Evolutionary conservation across 2,329 filamentous ascomycete species (phyloP), one percentile per base, ranked within the genome.

Genomic region (Fonsecaea erecta): DNA sequence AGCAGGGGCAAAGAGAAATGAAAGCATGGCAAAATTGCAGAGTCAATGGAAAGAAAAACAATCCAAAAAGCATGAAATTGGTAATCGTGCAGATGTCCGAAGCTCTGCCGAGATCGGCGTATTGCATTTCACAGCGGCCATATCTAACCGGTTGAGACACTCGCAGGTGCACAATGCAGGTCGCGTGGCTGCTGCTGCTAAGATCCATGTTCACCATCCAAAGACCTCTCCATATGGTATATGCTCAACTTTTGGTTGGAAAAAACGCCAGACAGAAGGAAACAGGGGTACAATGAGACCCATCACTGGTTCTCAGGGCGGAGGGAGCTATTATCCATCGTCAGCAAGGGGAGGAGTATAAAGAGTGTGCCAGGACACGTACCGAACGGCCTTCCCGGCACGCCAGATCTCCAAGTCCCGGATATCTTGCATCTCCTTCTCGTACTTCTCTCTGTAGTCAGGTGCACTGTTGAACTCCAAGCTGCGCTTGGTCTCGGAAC

Each of bases 381-480:
- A 89, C 85, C 94, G 90, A 76, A 99, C 95, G 75, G 95, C 92
- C 89, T 97, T 98, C 81, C 95, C 95, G 72, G 95, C 95, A 77
- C 91, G 88, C 95, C 95, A 99, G 88, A 99, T 99, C 88, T 99
- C 95, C 77, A 99, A 85, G 78, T 93, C 87, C 77, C 94, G 91
- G 84, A 99, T 98, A 86, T 98, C 95, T 84, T 97, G 86, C 89
- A 99, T 91, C 90, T 99, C 95, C 78, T 92, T 88, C 88, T 97
- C 93, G 82, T 93, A 99, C 84, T 91, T 93, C 86, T 97, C 86
- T 76, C 95, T 90, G 89, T 99, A 99, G 83, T 99, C 93, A 74
- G 87, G 84, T 83, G 96, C 92, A 79, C 90, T 86, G 87, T 98
- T 98, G 88, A 96, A 99, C 77, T 97, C 93, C 77, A 99, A 90